phyloP scores from a whole-genome alignment of 2,329 filamentous ascomycete genomes.

The Diplodia corticola region DNA sequence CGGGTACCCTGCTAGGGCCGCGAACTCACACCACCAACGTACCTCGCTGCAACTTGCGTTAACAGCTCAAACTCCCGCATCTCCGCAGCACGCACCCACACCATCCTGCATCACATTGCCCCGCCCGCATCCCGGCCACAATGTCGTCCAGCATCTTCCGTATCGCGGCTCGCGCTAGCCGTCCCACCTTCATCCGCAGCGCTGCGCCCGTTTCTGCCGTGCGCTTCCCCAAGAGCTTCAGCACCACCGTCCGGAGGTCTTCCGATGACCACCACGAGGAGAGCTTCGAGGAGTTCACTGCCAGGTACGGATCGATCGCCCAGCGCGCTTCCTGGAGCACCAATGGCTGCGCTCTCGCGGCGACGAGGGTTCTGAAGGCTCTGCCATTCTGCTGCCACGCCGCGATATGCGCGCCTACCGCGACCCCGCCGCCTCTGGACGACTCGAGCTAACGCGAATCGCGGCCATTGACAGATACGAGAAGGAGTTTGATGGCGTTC shows the following conservation, averaged over 20 bases:
- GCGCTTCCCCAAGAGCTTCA: conserved; percentile 42
- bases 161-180: conserved; percentile 64
- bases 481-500: conserved; percentile 96
- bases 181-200: conserved; percentile 55
- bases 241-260: conserved; percentile 49
- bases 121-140: conserved; percentile 30
- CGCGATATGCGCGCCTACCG: neutral
- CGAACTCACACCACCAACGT: conserved; percentile 19
- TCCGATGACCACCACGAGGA: conserved; percentile 74
- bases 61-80: conserved; percentile 21
- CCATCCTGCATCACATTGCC: conserved; percentile 22
- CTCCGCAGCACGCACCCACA: conserved; percentile 32
- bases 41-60: conserved; percentile 19
- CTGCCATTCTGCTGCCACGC: conserved; percentile 1
- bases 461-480: conserved; percentile 71
- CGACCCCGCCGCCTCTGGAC: neutral
- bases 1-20: neutral
- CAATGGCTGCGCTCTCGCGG: conserved; percentile 11
- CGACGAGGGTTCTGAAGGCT: conserved; percentile 9
- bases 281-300: conserved; percentile 98
- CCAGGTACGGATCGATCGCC: conserved; percentile 66
- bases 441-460: conserved; percentile 26
- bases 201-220: conserved; percentile 49
- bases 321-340: neutral
- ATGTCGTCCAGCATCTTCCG: conserved; percentile 72